Percentiles rank a stretch among this genome's conserved stretches.
Conservation (phyloP, 805 yeast genomes). For the Dipodascus albidus region DNA sequence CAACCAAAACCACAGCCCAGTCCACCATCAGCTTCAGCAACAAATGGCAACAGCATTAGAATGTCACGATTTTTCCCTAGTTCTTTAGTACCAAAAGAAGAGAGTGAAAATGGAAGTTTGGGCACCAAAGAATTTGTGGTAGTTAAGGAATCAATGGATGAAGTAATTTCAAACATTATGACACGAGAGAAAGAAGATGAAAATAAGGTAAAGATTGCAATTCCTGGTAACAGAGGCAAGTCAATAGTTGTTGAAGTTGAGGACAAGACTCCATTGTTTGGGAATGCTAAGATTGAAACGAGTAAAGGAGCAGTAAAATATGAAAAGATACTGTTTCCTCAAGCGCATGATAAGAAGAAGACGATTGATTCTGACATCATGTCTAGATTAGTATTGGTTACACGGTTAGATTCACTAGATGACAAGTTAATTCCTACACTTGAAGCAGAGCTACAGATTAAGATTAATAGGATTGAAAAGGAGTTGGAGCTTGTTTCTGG, state of each 20-base stretch:
- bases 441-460: neutral
- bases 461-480: neutral
- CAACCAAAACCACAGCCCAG: neutral
- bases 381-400: neutral
- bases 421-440: neutral
- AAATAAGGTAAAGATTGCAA: neutral
- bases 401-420: neutral
- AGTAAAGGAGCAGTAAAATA: neutral
- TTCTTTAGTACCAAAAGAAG: neutral
- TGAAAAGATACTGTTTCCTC: neutral
- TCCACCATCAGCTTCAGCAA: neutral
- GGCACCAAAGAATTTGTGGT: neutral
- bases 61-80: neutral
- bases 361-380: neutral
- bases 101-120: neutral
- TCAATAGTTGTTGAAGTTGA: slow-evolving; percentile 1
- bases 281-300: neutral
- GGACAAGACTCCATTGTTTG: neutral
- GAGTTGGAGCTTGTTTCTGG: neutral
- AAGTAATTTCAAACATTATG: neutral
- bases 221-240: neutral
- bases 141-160: neutral
- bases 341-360: neutral
- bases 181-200: neutral
- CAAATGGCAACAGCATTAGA: neutral